Base-by-base conservation (phyloP, 257 asterid genomes). In the Nyctanthes arbortristis region DNA sequence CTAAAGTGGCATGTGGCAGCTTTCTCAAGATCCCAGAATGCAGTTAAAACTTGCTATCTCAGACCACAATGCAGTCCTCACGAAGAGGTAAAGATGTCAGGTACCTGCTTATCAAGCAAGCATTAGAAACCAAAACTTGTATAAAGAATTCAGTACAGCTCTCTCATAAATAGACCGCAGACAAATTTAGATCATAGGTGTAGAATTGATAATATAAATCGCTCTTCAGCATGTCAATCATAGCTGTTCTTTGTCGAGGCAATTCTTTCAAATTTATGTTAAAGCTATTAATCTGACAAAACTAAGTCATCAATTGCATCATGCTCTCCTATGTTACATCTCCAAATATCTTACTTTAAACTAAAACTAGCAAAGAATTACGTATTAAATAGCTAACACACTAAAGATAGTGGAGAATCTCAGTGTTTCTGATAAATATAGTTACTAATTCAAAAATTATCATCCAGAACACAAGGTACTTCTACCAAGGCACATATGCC, bases 21-120 rank as follows among this genome's bases (percentile, higher is more conserved):
- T 64, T 56, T 49, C 28, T 43, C 47, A 31, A 18, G 4, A 64
- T 64, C 67, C 77, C 52, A 54, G 22, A 36, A 29, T 49, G 33
- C 76, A 29, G 37, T 70, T 33, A 75, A 65, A 69, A 69, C 67
- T 57, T 67, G 43, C 37, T 33, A 25, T 9, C 33, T 52, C 13
- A 68, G 37, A 70, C 77, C 39, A 49, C 66, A 30, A 13, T 59
- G 63, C 30, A 67, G 60, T 54, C 73, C 57, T 64, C 55, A 47
- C 14, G 40, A 75, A 63, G 60, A 33, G 63, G 27, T 40, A 66
- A 64, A 58, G 71, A 66, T 45, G 35, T 43, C 20, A 54, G 45
- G 73, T 71, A 76, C 82, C 91, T 84, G 90, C 80, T 61, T 1
- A 60, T 33, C 65, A 67, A 79, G 73, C 58, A 82, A 75, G 68